These are phyloP conservation scores for Arthrobotrys sinensis DNA, from an alignment of 2,329 filamentous ascomycete genomes.

Conservation along the genomic window DNA sequence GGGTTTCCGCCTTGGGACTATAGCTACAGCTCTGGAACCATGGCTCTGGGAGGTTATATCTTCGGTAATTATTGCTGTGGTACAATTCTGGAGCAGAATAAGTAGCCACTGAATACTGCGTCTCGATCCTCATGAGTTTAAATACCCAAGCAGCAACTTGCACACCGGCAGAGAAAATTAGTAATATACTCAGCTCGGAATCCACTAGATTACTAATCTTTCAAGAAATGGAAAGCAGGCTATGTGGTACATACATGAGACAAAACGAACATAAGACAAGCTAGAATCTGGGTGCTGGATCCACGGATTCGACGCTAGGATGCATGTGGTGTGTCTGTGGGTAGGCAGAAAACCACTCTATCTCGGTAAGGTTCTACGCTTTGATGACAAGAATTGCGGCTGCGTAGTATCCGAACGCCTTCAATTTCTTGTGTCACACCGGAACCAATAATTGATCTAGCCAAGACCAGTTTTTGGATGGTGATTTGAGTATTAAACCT, in stretches of 20 bases:
- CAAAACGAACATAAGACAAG: background rate
- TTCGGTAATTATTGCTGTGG: background rate
- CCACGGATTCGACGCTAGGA: background rate
- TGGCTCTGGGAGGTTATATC: conserved; percentile 2
- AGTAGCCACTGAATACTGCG: too few relatives aligned
- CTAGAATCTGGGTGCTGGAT: background rate
- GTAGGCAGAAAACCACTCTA: background rate
- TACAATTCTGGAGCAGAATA: background rate
- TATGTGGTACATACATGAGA: background rate
- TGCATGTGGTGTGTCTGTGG: background rate
- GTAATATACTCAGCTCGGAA: background rate
- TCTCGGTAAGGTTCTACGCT: conserved; percentile 12
- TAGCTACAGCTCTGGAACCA: background rate
- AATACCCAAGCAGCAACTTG: too few relatives aligned
- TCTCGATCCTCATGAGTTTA: too few relatives aligned
- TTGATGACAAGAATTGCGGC: background rate
- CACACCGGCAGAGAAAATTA: too few relatives aligned
- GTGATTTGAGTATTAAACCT: conserved; percentile 1
- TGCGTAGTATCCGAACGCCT: background rate
- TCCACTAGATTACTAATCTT: background rate
- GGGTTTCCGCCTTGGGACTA: background rate
- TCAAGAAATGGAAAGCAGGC: background rate
- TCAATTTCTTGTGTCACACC: conserved; percentile 17
- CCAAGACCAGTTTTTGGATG: background rate
- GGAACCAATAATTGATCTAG: background rate